phyloP scores from a whole-genome alignment of 306 rosid genomes.

The Fragaria nilgerrensis region DNA sequence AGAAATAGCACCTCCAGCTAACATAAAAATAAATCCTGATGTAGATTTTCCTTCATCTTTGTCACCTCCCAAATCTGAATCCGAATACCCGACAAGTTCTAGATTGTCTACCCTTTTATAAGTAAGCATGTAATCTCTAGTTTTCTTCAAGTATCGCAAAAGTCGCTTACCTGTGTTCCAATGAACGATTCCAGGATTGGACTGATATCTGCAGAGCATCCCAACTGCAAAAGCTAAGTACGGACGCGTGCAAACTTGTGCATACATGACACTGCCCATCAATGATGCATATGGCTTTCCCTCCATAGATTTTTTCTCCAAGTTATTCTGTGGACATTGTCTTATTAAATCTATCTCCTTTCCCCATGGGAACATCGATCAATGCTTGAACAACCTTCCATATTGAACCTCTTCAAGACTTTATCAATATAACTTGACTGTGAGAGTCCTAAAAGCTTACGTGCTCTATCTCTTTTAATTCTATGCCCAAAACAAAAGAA shows the following conservation, averaged over 20 bases:
- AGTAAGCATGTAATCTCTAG: not conserved
- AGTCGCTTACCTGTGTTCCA: not conserved
- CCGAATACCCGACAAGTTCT: not conserved
- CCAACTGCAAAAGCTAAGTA: not conserved
- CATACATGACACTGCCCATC: not conserved
- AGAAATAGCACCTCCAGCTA: not conserved
- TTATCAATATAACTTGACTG: not conserved
- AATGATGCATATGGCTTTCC: not conserved
- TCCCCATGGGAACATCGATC: no score
- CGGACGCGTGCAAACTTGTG: not conserved
- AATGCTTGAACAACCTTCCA: not conserved
- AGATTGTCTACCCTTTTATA: not conserved
- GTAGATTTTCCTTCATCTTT: not conserved
- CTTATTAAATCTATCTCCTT: no score
- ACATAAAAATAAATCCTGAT: not conserved
- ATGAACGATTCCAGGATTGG: not conserved
- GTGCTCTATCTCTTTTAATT: not conserved
- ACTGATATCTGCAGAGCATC: not conserved
- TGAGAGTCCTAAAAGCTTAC: not conserved
- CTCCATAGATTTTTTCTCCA: not conserved
- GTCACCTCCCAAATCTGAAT: not conserved
- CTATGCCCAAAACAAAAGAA: not conserved
- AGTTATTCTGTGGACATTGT: no score
- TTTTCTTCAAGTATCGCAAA: not conserved
- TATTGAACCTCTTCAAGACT: not conserved